These are phyloP conservation scores for Dactylellina cionopaga DNA, from an alignment of 2,329 filamentous ascomycete species.

Conservation along the genomic window DNA sequence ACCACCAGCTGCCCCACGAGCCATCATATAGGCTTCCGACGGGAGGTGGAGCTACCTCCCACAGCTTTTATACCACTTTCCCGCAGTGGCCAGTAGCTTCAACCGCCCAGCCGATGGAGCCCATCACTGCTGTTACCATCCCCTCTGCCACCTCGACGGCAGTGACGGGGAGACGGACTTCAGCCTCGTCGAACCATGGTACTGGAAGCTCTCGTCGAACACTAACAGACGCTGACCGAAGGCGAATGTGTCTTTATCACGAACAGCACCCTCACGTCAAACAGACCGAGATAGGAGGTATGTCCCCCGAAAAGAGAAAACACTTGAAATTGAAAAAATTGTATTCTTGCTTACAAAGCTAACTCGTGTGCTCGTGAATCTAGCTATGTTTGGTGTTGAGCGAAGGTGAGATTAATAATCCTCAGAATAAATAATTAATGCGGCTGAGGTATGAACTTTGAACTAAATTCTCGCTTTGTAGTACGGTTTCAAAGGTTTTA, in stretches of 20 bases:
- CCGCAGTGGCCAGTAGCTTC: slow-evolving; percentile 49
- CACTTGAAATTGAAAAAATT: too few species aligned
- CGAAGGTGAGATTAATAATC: slow-evolving; percentile 75
- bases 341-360: slow-evolving; percentile 29
- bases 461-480: slow-evolving; percentile 62
- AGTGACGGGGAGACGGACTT: slow-evolving; percentile 65
- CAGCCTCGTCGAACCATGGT: slow-evolving; percentile 66
- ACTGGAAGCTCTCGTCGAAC: slow-evolving; percentile 80
- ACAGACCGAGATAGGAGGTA: slow-evolving; percentile 94
- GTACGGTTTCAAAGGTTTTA: slow-evolving; percentile 98
- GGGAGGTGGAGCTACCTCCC: slow-evolving; percentile 28
- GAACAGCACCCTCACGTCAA: slow-evolving; percentile 89
- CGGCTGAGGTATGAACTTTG: slow-evolving; percentile 1
- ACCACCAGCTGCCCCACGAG: slow-evolving; percentile 40
- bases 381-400: slow-evolving; percentile 92
- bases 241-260: slow-evolving; percentile 92
- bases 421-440: too few species aligned
- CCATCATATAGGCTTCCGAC: slow-evolving; percentile 34
- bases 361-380: slow-evolving; percentile 15
- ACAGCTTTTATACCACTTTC: slow-evolving; percentile 47
- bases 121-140: slow-evolving; percentile 39
- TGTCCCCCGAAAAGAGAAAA: too few species aligned
- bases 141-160: slow-evolving; percentile 68
- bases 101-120: slow-evolving; percentile 38
- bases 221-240: slow-evolving; percentile 87